Evolutionary conservation across 352 stramenopile genomes (phyloP).

Genomic region (Phytophthora uliginosa): DNA sequence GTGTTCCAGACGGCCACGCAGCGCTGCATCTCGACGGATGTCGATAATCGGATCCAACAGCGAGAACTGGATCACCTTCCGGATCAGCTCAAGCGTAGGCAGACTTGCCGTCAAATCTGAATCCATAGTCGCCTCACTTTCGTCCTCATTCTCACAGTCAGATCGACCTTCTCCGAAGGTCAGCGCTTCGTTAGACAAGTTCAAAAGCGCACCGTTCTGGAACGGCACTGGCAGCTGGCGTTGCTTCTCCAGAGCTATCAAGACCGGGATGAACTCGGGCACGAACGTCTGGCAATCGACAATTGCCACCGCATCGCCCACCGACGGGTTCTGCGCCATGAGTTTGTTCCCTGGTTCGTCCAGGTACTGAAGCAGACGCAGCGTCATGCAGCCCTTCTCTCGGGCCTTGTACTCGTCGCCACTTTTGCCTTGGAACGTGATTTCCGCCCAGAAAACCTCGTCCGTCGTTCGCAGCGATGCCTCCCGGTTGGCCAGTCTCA

Average conservation of each 20-base stretch:
- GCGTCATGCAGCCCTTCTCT: conserved; percentile 61
- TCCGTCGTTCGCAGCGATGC: conserved; percentile 57
- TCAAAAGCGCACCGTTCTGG: conserved; percentile 76
- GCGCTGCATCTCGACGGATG: conserved; percentile 69
- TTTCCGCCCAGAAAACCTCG: conserved; percentile 82
- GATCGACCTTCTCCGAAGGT: conserved; percentile 11
- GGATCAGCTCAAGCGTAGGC: conserved; percentile 28
- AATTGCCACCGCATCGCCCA: conserved; percentile 72
- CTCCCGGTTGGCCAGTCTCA: conserved; percentile 63
- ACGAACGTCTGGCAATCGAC: conserved; percentile 92
- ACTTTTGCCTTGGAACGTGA: conserved; percentile 77
- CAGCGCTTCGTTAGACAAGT: conserved; percentile 47
- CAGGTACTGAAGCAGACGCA: conserved; percentile 81
- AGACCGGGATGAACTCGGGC: conserved; percentile 88
- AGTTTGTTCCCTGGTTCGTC: conserved; percentile 73
- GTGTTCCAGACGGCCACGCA: conserved; percentile 44
- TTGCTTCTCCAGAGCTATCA: conserved; percentile 85
- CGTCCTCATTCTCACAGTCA: not conserved
- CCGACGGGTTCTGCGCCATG: conserved; percentile 53
- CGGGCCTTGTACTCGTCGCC: conserved; percentile 74
- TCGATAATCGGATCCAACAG: conserved; percentile 82
- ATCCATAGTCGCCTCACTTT: not conserved
- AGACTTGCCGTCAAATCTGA: not conserved
- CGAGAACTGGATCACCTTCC: conserved; percentile 64
- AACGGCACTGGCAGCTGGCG: conserved; percentile 80